phyloP scores from a whole-genome alignment of 2,329 filamentous ascomycete species.

The Botrytis squamosa region DNA sequence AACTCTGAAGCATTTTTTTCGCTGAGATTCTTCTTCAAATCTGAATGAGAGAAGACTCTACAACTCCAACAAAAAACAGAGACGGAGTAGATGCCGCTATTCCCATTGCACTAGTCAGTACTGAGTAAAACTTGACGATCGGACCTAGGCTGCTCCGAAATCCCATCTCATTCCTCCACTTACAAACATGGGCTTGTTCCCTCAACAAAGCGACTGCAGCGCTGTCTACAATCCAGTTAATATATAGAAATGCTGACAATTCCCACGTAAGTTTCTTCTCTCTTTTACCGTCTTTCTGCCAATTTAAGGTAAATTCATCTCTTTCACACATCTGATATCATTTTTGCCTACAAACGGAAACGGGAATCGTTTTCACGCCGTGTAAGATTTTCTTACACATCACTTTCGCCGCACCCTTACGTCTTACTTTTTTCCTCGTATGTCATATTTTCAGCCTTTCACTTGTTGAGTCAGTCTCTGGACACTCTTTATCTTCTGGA shows the following conservation, averaged over 20 bases:
- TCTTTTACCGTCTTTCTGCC: background rate
- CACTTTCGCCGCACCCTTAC: background rate
- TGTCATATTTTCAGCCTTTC: background rate
- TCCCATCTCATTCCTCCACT: constrained; percentile 2
- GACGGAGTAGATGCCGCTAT: background rate
- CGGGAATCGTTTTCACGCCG: background rate
- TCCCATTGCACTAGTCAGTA: background rate
- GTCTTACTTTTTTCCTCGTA: background rate
- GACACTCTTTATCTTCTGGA: background rate
- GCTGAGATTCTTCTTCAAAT: background rate
- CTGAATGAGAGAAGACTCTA: background rate
- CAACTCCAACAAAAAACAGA: background rate
- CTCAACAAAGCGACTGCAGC: background rate
- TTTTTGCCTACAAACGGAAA: background rate
- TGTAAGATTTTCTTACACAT: background rate
- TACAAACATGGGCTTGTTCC: background rate
- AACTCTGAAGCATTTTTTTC: no score
- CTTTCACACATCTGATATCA: background rate
- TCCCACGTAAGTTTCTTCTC: background rate
- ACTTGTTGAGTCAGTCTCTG: background rate
- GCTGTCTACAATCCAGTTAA: background rate
- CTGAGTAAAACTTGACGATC: background rate
- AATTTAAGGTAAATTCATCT: background rate
- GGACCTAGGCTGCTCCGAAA: background rate
- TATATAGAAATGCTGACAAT: background rate